Percentiles rank a stretch among this genome's conserved stretches.
Conservation (phyloP, 305 asterid species). For the Salvia sclarea region DNA sequence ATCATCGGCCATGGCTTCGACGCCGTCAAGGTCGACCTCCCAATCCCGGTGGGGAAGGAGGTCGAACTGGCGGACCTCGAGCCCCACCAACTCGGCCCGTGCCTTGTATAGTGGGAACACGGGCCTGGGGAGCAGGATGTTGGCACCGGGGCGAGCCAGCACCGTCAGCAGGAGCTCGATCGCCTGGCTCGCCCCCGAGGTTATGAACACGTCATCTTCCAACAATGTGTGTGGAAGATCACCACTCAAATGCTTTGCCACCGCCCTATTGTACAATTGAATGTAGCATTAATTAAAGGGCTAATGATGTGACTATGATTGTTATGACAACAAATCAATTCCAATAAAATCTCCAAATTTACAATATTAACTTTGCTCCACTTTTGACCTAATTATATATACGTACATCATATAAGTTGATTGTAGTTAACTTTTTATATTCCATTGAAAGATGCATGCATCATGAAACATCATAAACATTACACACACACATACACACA, state of each 20-base stretch:
- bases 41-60: constrained; percentile 59
- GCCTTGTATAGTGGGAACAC: constrained; percentile 66
- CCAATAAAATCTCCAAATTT: no score
- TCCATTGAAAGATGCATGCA: neutral
- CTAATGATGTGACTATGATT: no score
- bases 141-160: constrained; percentile 64
- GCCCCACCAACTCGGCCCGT: constrained; percentile 33
- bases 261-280: constrained; percentile 57
- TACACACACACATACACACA: neutral
- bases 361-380: no score
- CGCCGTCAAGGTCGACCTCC: constrained; percentile 63
- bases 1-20: constrained; percentile 62
- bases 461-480: constrained; percentile 3
- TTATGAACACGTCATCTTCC: constrained; percentile 55
- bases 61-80: constrained; percentile 64
- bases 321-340: no score
- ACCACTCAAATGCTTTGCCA: constrained; percentile 55
- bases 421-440: no score
- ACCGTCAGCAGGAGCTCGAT: constrained; percentile 54
- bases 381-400: neutral
- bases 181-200: constrained; percentile 68
- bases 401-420: no score
- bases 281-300: no score
- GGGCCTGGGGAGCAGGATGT: constrained; percentile 64
- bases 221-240: constrained; percentile 47